These are phyloP conservation scores for Volvox carteri DNA, from an alignment of 163 green algal species.

Conservation along the genomic window DNA sequence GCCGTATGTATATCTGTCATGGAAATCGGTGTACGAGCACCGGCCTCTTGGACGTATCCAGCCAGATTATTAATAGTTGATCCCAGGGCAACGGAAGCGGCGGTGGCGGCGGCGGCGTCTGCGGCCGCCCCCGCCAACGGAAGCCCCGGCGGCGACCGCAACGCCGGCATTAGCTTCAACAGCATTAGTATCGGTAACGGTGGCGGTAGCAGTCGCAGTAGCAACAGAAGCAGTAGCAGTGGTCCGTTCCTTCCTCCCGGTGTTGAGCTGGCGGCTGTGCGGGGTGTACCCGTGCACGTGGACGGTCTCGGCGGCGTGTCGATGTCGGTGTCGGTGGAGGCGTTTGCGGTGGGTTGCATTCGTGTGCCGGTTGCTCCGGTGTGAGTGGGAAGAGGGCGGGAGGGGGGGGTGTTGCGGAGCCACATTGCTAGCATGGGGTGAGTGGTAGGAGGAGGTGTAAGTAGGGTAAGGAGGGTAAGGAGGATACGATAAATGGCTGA, in stretches of 20 bases:
- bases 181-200: no score
- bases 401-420: no score
- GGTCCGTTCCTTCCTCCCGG: not conserved
- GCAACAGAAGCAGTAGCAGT: not conserved
- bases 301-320: slow-evolving; percentile 35
- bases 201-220: not conserved
- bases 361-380: no score
- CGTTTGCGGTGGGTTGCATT: slow-evolving; percentile 47
- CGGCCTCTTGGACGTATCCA: slow-evolving; percentile 61
- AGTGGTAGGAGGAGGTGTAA: no score
- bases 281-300: not conserved
- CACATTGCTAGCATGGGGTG: no score
- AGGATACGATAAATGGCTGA: no score
- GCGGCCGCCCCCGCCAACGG: not conserved
- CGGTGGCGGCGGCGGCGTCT: not conserved
- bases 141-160: not conserved
- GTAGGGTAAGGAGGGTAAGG: no score
- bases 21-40: slow-evolving; percentile 74
- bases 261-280: slow-evolving; percentile 2
- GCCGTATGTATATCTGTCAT: slow-evolving; percentile 79
- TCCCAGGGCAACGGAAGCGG: not conserved
- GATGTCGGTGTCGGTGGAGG: slow-evolving; percentile 38
- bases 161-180: not conserved
- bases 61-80: slow-evolving; percentile 73
- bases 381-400: no score